Evolutionary conservation across 257 asterid species (phyloP), one percentile per base, ranked within the genome.

Genomic region (Solanum rostratum): DNA sequence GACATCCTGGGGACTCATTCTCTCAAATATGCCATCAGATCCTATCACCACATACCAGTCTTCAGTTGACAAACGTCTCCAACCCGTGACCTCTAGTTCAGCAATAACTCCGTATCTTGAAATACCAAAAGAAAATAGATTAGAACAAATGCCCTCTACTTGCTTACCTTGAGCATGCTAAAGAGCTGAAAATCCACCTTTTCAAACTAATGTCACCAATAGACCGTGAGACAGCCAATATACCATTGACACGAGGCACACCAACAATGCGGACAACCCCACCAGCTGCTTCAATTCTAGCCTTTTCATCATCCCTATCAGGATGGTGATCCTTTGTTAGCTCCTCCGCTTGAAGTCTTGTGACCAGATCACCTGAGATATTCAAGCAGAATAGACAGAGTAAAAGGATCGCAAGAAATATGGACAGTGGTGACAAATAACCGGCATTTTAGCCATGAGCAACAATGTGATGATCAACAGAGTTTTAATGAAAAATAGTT

Each of bases 291-390:
- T 89, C 89, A 57, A 94, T 91, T 54, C 98, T 89, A 59, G 90
- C 91, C 85, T 86, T 94, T 90, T 95, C 98, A 80, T 94, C 98
- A 83, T 89, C 92, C 90, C 91, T 87, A 85, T 87, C 88, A 7
- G 91, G 91, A 87, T 93, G 96, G 81, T 95, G 98, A 90, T 94
- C 97, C 65, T 83, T 88, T 18, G 98, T 93, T 81, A 95, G 86
- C 88, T 92, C 95, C 88, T 91, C 91, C 3, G 87, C 92, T 45
- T 90, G 71, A 79, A 85, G 85, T 52, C 45, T 87, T 84, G 68
- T 45, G 80, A 37, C 70, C 20, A 85, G 81, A 59, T 78, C 15
- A 41, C 90, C 93, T 88, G 41, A 63, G 27, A 27, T 8, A 27
- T 88, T 60, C 55, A 74, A 76, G 11, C 12, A 20, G 24, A 49